A percentile compares a stretch with the other conserved stretches of the same genome.
Conservation (phyloP, 768 basidiomycete species). For the Lentinula aciculospora region DNA sequence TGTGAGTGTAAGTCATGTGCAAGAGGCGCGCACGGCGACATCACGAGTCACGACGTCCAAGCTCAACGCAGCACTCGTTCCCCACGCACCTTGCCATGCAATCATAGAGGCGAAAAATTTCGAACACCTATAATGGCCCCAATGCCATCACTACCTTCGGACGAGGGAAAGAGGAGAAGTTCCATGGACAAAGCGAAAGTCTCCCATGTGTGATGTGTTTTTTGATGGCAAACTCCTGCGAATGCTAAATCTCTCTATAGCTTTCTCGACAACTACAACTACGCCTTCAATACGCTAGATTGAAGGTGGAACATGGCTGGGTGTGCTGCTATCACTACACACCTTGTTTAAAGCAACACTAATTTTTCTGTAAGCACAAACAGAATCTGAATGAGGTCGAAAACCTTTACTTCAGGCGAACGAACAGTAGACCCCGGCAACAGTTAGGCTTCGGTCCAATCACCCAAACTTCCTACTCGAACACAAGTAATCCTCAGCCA, state of each 20-base stretch:
- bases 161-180: conserved; percentile 1
- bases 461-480: conserved; percentile 2
- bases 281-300: conserved; percentile 68
- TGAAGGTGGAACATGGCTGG: conserved; percentile 83
- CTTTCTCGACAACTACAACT: conserved; percentile 68
- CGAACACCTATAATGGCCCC: not conserved
- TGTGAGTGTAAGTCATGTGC: not conserved
- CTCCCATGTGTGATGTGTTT: conserved; percentile 1
- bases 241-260: conserved; percentile 25
- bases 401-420: conserved; percentile 76
- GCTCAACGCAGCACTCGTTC: too few species aligned
- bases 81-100: too few species aligned
- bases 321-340: conserved; percentile 30
- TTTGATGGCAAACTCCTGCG: not conserved
- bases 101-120: too few species aligned
- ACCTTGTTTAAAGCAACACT: not conserved
- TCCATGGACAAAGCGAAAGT: conserved; percentile 5
- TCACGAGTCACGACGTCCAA: not conserved
- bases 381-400: conserved; percentile 80
- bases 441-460: conserved; percentile 10
- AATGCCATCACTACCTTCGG: not conserved
- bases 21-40: not conserved
- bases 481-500: conserved; percentile 5
- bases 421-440: conserved; percentile 40
- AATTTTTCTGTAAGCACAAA: conserved; percentile 45